Evolutionary conservation across 176 grass and related monocot genomes (phyloP).

Genomic region (Poa pratensis): DNA sequence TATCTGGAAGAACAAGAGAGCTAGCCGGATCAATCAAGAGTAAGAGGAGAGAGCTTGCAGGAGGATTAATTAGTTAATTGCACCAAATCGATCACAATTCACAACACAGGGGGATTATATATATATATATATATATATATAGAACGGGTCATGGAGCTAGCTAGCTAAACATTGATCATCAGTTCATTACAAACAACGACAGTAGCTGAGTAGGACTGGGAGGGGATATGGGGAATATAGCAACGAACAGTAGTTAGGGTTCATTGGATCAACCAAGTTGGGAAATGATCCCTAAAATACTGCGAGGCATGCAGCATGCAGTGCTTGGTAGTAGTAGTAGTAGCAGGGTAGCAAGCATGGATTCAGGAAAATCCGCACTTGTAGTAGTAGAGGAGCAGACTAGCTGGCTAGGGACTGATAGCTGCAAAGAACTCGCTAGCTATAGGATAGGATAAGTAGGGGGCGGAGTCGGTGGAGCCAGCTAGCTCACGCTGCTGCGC

Average conservation of each 20-base stretch:
- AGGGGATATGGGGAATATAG: slow-evolving; percentile 1
- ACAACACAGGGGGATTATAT: neutral
- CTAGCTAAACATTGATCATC: slow-evolving; percentile 24
- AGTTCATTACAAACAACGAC: slow-evolving; percentile 29
- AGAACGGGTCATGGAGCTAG: slow-evolving; percentile 19
- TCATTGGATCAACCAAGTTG: slow-evolving; percentile 7
- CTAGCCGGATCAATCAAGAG: neutral
- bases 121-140: neutral
- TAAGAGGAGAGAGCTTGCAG: neutral
- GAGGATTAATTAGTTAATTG: neutral
- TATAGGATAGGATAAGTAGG: slow-evolving; percentile 34
- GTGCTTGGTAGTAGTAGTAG: slow-evolving; percentile 3
- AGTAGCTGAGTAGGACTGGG: neutral
- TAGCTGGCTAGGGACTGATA: slow-evolving; percentile 16
- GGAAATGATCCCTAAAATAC: slow-evolving; percentile 29
- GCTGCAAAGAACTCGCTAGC: slow-evolving; percentile 13
- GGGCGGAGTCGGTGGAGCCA: neutral
- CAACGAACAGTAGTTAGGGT: slow-evolving; percentile 13
- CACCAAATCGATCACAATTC: slow-evolving; percentile 8
- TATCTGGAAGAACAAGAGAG: too few species aligned
- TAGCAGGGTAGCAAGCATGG: slow-evolving; percentile 31
- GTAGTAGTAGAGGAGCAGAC: slow-evolving; percentile 25
- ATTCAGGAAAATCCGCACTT: slow-evolving; percentile 16
- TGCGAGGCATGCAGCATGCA: neutral
- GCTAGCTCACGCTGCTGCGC: slow-evolving; percentile 45